Evolutionary conservation across 106 monocot genomes (phyloP).

Genomic region (Acorus calamus): DNA sequence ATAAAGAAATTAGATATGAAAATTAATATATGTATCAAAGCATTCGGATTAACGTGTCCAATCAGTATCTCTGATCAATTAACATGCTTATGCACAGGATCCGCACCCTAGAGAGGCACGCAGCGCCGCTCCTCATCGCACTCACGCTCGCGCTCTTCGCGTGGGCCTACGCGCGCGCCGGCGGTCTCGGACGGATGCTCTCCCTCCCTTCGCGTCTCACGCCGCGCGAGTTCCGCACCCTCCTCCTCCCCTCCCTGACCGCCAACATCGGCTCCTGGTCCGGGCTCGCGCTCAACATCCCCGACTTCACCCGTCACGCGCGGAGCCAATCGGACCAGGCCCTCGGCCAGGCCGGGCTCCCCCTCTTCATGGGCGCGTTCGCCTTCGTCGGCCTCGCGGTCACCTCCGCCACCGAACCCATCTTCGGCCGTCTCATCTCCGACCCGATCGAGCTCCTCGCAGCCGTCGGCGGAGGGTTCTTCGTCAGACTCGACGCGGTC

Average conservation of each 20-base stretch:
- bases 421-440: slow-evolving; percentile 34
- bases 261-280: slow-evolving; percentile 32
- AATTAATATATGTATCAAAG: slow-evolving; percentile 12
- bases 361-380: slow-evolving; percentile 27
- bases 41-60: slow-evolving; percentile 13
- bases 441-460: slow-evolving; percentile 30
- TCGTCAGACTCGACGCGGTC: slow-evolving; percentile 7
- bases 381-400: slow-evolving; percentile 36
- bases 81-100: slow-evolving; percentile 19
- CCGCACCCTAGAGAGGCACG: slow-evolving; percentile 9
- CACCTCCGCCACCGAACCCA: slow-evolving; percentile 30
- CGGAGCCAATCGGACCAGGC: slow-evolving; percentile 28
- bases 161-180: slow-evolving; percentile 11
- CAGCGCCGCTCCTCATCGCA: slow-evolving; percentile 13
- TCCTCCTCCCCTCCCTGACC: slow-evolving; percentile 46
- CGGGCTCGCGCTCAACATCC: slow-evolving; percentile 25
- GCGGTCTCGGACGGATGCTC: slow-evolving; percentile 22
- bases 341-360: slow-evolving; percentile 28
- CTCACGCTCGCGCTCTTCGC: slow-evolving; percentile 4
- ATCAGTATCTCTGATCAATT: not conserved
- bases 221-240: slow-evolving; percentile 19
- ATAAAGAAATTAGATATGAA: too few relatives aligned
- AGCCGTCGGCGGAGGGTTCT: slow-evolving; percentile 11
- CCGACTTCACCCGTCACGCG: slow-evolving; percentile 38
- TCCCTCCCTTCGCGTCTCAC: not conserved